Conservation (phyloP, 164 flowering plant species). For the Aristolochia fimbriata region DNA sequence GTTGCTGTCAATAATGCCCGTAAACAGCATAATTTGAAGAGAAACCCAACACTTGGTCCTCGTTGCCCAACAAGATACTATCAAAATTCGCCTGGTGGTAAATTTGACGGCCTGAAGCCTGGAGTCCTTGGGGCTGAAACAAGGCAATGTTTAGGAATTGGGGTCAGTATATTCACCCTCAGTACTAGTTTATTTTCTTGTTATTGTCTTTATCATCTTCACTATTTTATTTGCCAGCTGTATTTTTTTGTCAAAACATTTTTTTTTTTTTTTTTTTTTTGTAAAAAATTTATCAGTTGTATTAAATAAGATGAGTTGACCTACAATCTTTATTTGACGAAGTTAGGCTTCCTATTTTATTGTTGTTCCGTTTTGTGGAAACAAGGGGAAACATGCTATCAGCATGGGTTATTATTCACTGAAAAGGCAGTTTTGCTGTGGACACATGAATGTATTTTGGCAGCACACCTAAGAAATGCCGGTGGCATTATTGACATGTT, state of each 20-base stretch:
- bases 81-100: slow-evolving; percentile 73
- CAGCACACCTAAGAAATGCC: too few species aligned
- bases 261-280: too few species aligned
- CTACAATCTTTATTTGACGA: not conserved
- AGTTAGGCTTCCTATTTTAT: not conserved
- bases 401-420: too few species aligned
- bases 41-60: slow-evolving; percentile 36
- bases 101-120: slow-evolving; percentile 80
- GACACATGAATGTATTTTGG: too few species aligned
- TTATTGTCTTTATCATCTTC: not conserved
- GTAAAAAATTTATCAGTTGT: not conserved
- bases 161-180: slow-evolving; percentile 37
- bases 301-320: too few species aligned
- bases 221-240: not conserved
- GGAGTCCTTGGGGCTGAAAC: slow-evolving; percentile 77
- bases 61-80: slow-evolving; percentile 66
- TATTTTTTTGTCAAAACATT: not conserved
- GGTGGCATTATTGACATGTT: too few species aligned
- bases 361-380: not conserved
- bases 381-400: too few species aligned
- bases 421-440: too few species aligned
- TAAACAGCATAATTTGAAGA: slow-evolving; percentile 48
- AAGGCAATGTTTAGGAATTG: slow-evolving; percentile 61
- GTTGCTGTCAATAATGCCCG: slow-evolving; percentile 84
- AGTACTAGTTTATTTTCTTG: not conserved